Conservation (phyloP, 2,329 filamentous ascomycete genomes). For the Rhynchosporium secalis region DNA sequence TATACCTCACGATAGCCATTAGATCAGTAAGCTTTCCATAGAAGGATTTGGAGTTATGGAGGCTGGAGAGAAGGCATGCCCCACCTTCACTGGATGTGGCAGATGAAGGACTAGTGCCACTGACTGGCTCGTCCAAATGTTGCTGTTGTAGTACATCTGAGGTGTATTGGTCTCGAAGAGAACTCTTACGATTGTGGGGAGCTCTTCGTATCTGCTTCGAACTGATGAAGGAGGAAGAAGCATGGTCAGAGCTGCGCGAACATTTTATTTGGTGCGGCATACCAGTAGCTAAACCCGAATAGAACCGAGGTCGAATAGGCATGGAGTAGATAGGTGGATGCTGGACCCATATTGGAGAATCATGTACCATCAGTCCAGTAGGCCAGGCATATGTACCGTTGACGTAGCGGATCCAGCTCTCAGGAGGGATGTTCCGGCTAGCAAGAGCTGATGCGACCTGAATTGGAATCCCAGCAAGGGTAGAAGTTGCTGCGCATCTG, state of each 20-base stretch:
- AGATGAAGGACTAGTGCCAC: not conserved
- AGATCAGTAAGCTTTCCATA: not conserved
- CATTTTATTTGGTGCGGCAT: not conserved
- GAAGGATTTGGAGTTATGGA: not conserved
- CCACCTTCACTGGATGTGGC: not conserved
- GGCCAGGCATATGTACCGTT: slow-evolving; percentile 3
- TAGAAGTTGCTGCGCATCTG: not conserved
- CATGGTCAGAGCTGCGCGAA: not conserved
- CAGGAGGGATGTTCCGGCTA: not conserved
- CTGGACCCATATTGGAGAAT: not conserved
- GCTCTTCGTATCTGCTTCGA: not conserved
- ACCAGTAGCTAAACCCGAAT: not conserved
- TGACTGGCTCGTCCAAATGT: not conserved
- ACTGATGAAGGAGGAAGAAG: not conserved
- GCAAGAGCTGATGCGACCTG: slow-evolving; percentile 5
- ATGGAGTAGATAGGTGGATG: not conserved
- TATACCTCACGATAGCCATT: not conserved
- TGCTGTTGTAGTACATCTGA: no score
- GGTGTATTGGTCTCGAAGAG: not conserved
- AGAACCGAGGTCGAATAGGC: not conserved
- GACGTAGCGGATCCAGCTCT: slow-evolving; percentile 1
- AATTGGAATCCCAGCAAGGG: not conserved
- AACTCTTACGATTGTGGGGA: not conserved
- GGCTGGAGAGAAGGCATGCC: not conserved
- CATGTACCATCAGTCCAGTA: not conserved